Conservation (phyloP, 2,329 filamentous ascomycete genomes). For the Leptodontidium sp. region DNA sequence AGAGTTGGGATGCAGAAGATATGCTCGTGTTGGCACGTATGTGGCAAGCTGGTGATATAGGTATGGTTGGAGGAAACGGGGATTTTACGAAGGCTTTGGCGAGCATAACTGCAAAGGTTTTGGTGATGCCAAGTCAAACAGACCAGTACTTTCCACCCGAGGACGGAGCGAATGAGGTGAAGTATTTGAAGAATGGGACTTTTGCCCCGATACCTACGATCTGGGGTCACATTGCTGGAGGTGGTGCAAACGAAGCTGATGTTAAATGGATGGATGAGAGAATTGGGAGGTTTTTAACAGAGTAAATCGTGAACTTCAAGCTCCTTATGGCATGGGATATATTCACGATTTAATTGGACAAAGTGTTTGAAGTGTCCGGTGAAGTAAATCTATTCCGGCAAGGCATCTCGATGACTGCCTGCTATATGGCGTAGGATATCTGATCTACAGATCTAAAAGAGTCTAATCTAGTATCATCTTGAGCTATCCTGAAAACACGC, state of each 20-base stretch:
- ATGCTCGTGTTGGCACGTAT: constrained; percentile 52
- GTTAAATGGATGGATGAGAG: constrained; percentile 46
- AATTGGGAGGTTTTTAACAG: constrained; percentile 44
- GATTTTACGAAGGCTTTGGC: constrained; percentile 61
- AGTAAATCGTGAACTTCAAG: too few relatives aligned
- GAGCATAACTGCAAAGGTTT: constrained; percentile 66
- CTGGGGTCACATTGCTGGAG: constrained; percentile 51
- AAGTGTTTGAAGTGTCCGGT: background rate
- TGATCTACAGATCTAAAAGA: too few relatives aligned
- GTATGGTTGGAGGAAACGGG: constrained; percentile 34
- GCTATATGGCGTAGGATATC: background rate
- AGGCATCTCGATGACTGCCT: background rate
- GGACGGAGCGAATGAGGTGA: constrained; percentile 48
- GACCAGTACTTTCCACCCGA: constrained; percentile 70
- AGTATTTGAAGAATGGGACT: constrained; percentile 42
- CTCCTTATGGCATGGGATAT: too few relatives aligned
- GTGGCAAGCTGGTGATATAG: constrained; percentile 55
- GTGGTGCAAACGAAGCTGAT: constrained; percentile 45
- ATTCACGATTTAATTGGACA: background rate
- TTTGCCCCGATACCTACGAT: constrained; percentile 49
- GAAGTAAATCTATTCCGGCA: background rate
- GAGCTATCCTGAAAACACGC: constrained; percentile 2
- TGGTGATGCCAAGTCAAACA: constrained; percentile 68
- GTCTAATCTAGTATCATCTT: background rate
- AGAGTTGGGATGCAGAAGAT: constrained; percentile 55